Evolutionary conservation across 1,139 yeast species (phyloP), one percentile per base, ranked within the genome.

Genomic region (Petasospora fabianii): DNA sequence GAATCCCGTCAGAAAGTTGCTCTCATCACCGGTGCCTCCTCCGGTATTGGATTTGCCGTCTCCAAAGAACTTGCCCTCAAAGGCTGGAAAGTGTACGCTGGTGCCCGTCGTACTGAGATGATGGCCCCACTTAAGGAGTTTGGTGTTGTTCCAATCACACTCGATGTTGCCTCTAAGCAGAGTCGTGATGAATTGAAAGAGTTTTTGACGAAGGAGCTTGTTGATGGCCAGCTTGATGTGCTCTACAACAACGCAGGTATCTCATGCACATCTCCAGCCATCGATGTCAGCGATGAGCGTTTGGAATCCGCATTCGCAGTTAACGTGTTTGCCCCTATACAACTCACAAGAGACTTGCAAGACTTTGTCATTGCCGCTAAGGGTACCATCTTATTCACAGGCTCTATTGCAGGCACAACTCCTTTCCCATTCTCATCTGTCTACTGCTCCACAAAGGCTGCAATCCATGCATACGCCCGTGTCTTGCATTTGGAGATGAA

Each of bases 391-490:
- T 79, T 83, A 1, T 82, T 83, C 56, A 84, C 92, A 0, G 92
- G 94, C 1, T 81, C 90, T 3, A 62, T 81, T 5, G 76, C 85
- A 14, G 94, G 85, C 3, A 46, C 77, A 20, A 61, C 73, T 12
- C 80, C 86, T 6, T 78, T 84, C 62, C 95, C 94, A 13, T 84
- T 80, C 60, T 77, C 83, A 1, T 65, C 83, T 15, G 69, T 78
- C 18, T 85, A 85, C 56, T 70, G 80, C n/a, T 71, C 90, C 2
- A 62, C 83, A 1, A 85, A 85, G 55, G 87, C 94, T 3, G 94
- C 94, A 1, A 74, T 85, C 39, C 86, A 82, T 54, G 79, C 74
- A 44, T 85, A 79, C 56, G 84, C 85, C 1, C 69, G 74, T 36
- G 70, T 72, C 2, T 65, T 84, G 40, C 75, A 82, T 34, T 55